Evolutionary conservation across 2,329 filamentous ascomycete species (phyloP), one percentile per base, ranked within the genome.

Genomic region (Cladosporium sp.): DNA sequence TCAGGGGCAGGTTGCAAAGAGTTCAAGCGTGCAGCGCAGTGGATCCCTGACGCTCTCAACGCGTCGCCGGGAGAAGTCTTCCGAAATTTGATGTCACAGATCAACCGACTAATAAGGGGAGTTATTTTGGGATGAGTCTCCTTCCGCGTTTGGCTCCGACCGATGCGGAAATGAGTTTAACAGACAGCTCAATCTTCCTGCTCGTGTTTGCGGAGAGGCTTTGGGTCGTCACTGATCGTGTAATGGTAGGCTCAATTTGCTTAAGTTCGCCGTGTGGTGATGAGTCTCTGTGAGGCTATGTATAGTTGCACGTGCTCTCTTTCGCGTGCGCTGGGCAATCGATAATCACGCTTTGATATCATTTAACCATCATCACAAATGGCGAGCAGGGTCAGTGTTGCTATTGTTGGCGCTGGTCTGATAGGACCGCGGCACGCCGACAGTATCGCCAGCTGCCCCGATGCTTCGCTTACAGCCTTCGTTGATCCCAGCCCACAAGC

Each of bases 371-470:
- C 36, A 53, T 46, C 39, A 46, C 39, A n/a, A 23, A 46, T 61
- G 58, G 21, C 43, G 30, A 34, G 25, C 32, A 56, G 16, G 30
- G 48, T 64, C 43, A 64, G 25, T 30, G 79, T 84, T 60, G 79
- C 79, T 26, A 76, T 85, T 58, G 74, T 85, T 64, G 83, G 82
- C 39, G 77, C 77, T 32, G 84, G 83, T 2, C 72, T 81, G 16
- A 84, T 85, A 59, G 83, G 83, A 3, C 82, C 82, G 39, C 78
- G 82, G 25, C 83, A 85, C 69, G 82, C 81, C 0, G 71, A 79
- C 67, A 79, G 81, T 18, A 75, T 85, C 10, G 65, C 77, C 30
- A 68, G 72, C 4, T 78, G 80, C 65, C 73, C 76, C 6, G 70
- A 72, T 21, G 78, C 81, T 25, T 70, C 74, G 10, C 76, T 85